Base-by-base conservation (phyloP, 2,329 filamentous ascomycete genomes). In the Metarhizium brunneum region DNA sequence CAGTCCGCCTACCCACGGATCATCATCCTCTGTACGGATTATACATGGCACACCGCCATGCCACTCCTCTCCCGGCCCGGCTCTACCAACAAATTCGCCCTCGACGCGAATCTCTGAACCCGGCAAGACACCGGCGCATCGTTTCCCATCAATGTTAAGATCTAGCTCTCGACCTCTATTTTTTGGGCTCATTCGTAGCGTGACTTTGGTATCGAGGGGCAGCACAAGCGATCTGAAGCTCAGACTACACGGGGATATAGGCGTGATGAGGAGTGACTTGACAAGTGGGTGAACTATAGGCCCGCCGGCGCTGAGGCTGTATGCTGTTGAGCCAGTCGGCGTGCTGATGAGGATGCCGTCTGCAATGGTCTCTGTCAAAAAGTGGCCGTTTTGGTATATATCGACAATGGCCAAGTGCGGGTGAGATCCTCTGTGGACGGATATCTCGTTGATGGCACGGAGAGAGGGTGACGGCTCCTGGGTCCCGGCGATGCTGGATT, bases 341-440 rank as follows among this genome's bases (percentile, higher is more conserved):
- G 92, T 96, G 60, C 88, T 91, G 57, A 97, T 85, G 48, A 97
- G 87, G 70, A 99, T 95, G 52, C 94, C 94, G 69, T 99, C 94
- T 1, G 92, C 92, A 13, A 95, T 92, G 1, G 90, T 92, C 69
- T 96, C 91, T 1, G 94, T 99, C 49, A 99, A 77, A 64, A 94
- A 95, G 54, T 90, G 85, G 38, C 89, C 87, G 63, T 92, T 92
- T 57, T 97, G 87, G 65, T 85, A 94, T 47, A 99, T 89, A 65
- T 95, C 90, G 62, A 99, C 89, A 61, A 96, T 86, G 42, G 91
- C 90, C 6, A 99, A 81, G 69, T 97, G 92, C 0, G 94, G 90
- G 60, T 92, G 86, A 38, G 87, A 86, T 45, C 94, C 94, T 25
- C 94, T 85, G 70, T 99, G 94, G 40, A 99, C 86, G 2, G 95